Percentiles rank a stretch among this genome's conserved stretches.
These are phyloP conservation scores for Talaromyces liani DNA, from an alignment of 495 filamentous ascomycete genomes.

Conservation along the genomic window DNA sequence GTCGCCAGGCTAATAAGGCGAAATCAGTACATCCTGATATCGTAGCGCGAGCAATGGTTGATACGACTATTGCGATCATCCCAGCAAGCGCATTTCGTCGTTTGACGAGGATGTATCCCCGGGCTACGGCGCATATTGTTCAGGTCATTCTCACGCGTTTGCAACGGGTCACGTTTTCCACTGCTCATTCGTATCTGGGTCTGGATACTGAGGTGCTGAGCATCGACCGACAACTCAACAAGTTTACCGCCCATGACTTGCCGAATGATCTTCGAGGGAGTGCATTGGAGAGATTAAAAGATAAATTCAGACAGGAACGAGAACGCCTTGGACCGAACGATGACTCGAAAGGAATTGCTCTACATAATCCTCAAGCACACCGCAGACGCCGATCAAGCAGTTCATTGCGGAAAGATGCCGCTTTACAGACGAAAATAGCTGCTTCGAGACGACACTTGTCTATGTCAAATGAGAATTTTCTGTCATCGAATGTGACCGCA, in stretches of 20 bases:
- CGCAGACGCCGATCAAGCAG: slow-evolving; percentile 66
- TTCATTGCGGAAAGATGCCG: slow-evolving; percentile 72
- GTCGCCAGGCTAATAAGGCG: slow-evolving; percentile 26
- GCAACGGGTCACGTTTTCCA: slow-evolving; percentile 88
- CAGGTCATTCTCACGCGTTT: slow-evolving; percentile 93
- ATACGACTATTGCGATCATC: slow-evolving; percentile 97
- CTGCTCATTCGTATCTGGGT: slow-evolving; percentile 88
- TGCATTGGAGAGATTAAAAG: slow-evolving; percentile 79
- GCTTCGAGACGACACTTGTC: slow-evolving; percentile 18
- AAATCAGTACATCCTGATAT: slow-evolving; percentile 92
- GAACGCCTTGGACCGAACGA: slow-evolving; percentile 82
- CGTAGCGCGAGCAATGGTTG: slow-evolving; percentile 89
- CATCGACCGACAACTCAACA: slow-evolving; percentile 86
- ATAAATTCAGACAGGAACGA: slow-evolving; percentile 81
- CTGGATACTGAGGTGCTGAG: slow-evolving; percentile 83
- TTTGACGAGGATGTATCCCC: slow-evolving; percentile 89
- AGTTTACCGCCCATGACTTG: slow-evolving; percentile 83
- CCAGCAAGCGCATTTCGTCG: slow-evolving; percentile 92
- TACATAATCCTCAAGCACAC: slow-evolving; percentile 72
- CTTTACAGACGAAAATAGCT: slow-evolving; percentile 54
- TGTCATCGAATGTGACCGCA: slow-evolving; percentile 12
- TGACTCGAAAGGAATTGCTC: slow-evolving; percentile 83
- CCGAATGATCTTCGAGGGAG: slow-evolving; percentile 85
- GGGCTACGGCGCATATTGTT: slow-evolving; percentile 93
- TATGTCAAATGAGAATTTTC: slow-evolving; percentile 7